These are phyloP conservation scores for Epichloe typhina DNA, from an alignment of 2,329 filamentous ascomycete species.

Conservation along the genomic window DNA sequence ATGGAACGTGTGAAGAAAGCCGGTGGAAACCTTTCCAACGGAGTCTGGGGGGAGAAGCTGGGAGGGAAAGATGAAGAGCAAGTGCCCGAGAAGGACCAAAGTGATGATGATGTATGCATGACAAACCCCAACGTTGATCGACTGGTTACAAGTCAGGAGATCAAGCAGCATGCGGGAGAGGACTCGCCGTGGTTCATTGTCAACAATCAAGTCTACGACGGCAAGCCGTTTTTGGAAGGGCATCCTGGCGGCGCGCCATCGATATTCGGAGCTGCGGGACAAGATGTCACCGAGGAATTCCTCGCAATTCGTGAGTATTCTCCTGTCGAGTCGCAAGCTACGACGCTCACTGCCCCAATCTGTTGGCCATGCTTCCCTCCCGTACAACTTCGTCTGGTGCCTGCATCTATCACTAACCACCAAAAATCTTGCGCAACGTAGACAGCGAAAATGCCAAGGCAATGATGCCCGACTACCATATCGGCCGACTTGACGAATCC, in stretches of 20 bases:
- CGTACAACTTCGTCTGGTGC: not conserved
- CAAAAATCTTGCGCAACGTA: slow-evolving; percentile 20
- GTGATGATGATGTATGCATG: slow-evolving; percentile 59
- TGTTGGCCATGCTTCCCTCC: not conserved
- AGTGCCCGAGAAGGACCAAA: slow-evolving; percentile 31
- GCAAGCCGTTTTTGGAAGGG: slow-evolving; percentile 62
- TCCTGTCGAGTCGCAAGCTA: not conserved
- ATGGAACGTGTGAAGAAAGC: slow-evolving; percentile 82
- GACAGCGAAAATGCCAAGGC: slow-evolving; percentile 84
- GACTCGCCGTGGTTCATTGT: slow-evolving; percentile 75
- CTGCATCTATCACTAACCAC: too few species aligned
- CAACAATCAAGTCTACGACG: slow-evolving; percentile 80
- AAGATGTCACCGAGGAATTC: slow-evolving; percentile 80
- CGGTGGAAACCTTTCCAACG: slow-evolving; percentile 68
- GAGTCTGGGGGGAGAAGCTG: slow-evolving; percentile 69
- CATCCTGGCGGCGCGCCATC: slow-evolving; percentile 81
- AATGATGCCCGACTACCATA: slow-evolving; percentile 80
- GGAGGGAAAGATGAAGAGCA: slow-evolving; percentile 33
- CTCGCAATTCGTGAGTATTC: slow-evolving; percentile 67
- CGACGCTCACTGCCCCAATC: too few species aligned
- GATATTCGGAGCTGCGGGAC: slow-evolving; percentile 68
- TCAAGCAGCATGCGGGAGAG: slow-evolving; percentile 53
- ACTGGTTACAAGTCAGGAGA: slow-evolving; percentile 55
- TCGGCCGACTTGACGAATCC: slow-evolving; percentile 58
- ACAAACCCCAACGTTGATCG: slow-evolving; percentile 52